Evolutionary conservation across 2,329 filamentous ascomycete species (phyloP), one percentile per base, ranked within the genome.

Genomic region (Fusarium azukiicola): DNA sequence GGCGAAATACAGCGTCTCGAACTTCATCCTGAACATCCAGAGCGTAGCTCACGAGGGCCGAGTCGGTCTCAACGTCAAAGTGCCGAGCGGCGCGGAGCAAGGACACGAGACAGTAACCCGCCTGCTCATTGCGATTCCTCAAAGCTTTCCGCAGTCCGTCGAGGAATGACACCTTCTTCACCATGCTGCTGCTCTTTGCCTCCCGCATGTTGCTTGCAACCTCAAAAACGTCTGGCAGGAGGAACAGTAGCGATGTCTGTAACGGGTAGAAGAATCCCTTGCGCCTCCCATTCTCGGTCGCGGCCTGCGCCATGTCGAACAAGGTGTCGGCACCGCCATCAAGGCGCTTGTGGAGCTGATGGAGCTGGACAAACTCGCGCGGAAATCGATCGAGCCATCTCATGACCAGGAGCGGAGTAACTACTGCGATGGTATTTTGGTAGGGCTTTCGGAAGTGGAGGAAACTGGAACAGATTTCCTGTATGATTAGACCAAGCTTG

Each of bases 1-100:
- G 90, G 72, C 92, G 90, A 80, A 95, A 95, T 8, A 95, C 91
- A 63, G 93, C 93, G 81, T 95, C 94, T 63, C 91, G 90, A 63
- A 96, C 90, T 84, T 96, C 94, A 80, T 95, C 93, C 81, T 95
- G 94, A 13, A 96, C 92, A 84, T 96, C 94, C 85, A 95, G 89
- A 50, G 94, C 94, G 84, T 94, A 96, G 84, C 93, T 95, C 74
- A 95, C 89, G 73, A 95, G 88, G 5, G 92, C 92, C 16, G 92
- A 91, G 80, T 96, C 94, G 81, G 91, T 93, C 74, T 95, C 92
- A 12, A 89, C 87, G 73, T 92, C 89, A 80, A 96, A 95, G 83
- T 95, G 93, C 46, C 94, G 91, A 17, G 93, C 93, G 50, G 91
- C 93, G 52, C 93, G 92, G 63, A 95, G 89, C 63, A 95, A 86